These are phyloP conservation scores for Hymenoscyphus fructigenus DNA, from an alignment of 2,329 filamentous ascomycete genomes.

Conservation along the genomic window DNA sequence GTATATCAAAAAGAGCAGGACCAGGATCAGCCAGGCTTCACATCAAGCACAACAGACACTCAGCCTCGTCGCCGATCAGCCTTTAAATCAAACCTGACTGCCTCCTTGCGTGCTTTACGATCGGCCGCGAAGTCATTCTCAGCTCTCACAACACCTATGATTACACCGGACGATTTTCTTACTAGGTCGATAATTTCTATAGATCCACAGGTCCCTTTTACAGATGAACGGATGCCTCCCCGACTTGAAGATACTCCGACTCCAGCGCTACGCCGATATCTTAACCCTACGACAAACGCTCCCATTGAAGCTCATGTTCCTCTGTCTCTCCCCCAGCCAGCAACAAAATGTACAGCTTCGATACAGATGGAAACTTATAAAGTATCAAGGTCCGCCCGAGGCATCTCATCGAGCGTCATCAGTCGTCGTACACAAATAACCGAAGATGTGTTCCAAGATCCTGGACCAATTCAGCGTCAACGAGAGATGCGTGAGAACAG, in stretches of 20 bases:
- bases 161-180: slow-evolving; percentile 65
- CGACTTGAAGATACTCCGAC: slow-evolving; percentile 63
- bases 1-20: slow-evolving; percentile 41
- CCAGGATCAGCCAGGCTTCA: slow-evolving; percentile 14
- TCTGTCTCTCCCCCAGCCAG: slow-evolving; percentile 38
- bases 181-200: slow-evolving; percentile 67
- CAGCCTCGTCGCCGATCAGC: slow-evolving; percentile 40
- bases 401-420: slow-evolving; percentile 40
- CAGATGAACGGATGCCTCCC: slow-evolving; percentile 65
- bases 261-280: slow-evolving; percentile 64
- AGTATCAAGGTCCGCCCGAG: slow-evolving; percentile 32
- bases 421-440: slow-evolving; percentile 33
- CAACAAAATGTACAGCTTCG: slow-evolving; percentile 58
- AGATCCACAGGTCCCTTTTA: slow-evolving; percentile 64
- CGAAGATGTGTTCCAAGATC: slow-evolving; percentile 36
- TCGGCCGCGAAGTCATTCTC: slow-evolving; percentile 65
- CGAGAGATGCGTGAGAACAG: slow-evolving; percentile 69
- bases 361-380: slow-evolving; percentile 73
- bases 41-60: slow-evolving; percentile 11
- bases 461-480: slow-evolving; percentile 52
- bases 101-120: slow-evolving; percentile 61
- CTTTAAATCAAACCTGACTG: slow-evolving; percentile 69
- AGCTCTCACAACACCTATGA: slow-evolving; percentile 59
- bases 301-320: slow-evolving; percentile 44
- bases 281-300: slow-evolving; percentile 60